These are phyloP conservation scores for Microascus cirrosus DNA, from an alignment of 2,329 filamentous ascomycete species.

Conservation along the genomic window DNA sequence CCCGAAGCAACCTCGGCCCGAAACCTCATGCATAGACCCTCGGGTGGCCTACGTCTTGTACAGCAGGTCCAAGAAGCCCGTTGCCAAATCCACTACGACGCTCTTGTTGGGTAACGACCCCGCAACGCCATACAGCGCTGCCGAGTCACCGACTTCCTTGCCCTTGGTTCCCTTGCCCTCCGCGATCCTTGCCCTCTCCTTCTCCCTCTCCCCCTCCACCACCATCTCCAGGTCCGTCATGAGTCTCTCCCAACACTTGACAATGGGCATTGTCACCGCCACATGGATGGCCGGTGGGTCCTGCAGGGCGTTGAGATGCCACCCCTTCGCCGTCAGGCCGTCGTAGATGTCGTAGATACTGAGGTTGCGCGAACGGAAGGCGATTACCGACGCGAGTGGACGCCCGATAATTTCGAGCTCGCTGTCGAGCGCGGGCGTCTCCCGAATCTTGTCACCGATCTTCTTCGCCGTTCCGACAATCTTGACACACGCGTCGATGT, in stretches of 20 bases:
- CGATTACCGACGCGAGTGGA: slow-evolving; percentile 81
- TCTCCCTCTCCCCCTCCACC: slow-evolving; percentile 65
- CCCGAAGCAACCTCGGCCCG: neutral
- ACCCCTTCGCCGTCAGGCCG: slow-evolving; percentile 70
- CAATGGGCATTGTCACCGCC: slow-evolving; percentile 81
- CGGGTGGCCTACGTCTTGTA: slow-evolving; percentile 63
- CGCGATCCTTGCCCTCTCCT: slow-evolving; percentile 60
- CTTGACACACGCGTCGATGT: slow-evolving; percentile 73
- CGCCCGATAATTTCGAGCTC: slow-evolving; percentile 75
- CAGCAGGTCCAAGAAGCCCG: slow-evolving; percentile 81
- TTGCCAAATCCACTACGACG: slow-evolving; percentile 81
- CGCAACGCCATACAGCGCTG: slow-evolving; percentile 88
- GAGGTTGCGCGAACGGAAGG: slow-evolving; percentile 73
- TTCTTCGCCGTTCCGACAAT: slow-evolving; percentile 83
- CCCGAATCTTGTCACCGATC: slow-evolving; percentile 63
- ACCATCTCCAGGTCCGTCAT: slow-evolving; percentile 60
- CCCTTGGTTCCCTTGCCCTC: slow-evolving; percentile 53
- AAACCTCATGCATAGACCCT: slow-evolving; percentile 8
- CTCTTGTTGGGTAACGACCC: slow-evolving; percentile 93
- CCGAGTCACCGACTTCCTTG: slow-evolving; percentile 65
- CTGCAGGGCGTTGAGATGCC: slow-evolving; percentile 94
- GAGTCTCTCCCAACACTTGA: slow-evolving; percentile 69
- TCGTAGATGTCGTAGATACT: slow-evolving; percentile 94
- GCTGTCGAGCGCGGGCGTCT: slow-evolving; percentile 53
- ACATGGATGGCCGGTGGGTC: slow-evolving; percentile 86